Base-by-base conservation (phyloP, 106 monocot genomes). In the Dioscorea alata region DNA sequence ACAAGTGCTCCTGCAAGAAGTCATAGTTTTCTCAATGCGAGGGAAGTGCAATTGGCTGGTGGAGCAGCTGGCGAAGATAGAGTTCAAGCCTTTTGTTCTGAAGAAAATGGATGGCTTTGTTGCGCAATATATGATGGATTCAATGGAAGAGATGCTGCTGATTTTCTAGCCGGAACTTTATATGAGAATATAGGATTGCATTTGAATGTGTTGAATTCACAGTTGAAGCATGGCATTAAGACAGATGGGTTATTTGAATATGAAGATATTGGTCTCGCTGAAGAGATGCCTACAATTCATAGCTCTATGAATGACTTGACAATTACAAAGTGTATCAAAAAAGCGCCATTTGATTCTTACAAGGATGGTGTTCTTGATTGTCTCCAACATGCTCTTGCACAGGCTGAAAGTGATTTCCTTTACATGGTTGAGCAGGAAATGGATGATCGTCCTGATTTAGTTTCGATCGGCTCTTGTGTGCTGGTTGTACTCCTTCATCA, bases 21-120 rank as follows among this genome's bases (percentile, higher is more conserved):
- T 54, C 63, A 64, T 20, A 33, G 64, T n/a, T 63, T 73, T 56
- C 64, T 73, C 20, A 52, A 54, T 64, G 73, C 73, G n/a, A 18
- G n/a, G 25, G 63, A 73, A 33, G 73, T 73, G 17, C 12, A 73
- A 23, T 34, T 63, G n/a, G 73, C 73, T 63, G 73, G 73, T 56
- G 73, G 73, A 54, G 63, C 73, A 48, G 73, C 73, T 31, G 73
- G 73, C 12, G 73, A 73, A 54, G 73, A 73, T 25, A 50, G 73
- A 54, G 73, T 73, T 12, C 73, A 73, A 52, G 73, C 73, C 21
- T 63, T 73, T 34, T 73, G 73, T 73, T 73, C 73, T 54, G 73
- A 73, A 64, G 63, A 73, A 54, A 73, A 73, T 49, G 73, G 73
- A 4, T 73, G 73, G 73, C 64, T 73, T 10, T 73, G 63, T 64